phyloP scores from a whole-genome alignment of 257 asterid genomes.

The Verbena officinalis region DNA sequence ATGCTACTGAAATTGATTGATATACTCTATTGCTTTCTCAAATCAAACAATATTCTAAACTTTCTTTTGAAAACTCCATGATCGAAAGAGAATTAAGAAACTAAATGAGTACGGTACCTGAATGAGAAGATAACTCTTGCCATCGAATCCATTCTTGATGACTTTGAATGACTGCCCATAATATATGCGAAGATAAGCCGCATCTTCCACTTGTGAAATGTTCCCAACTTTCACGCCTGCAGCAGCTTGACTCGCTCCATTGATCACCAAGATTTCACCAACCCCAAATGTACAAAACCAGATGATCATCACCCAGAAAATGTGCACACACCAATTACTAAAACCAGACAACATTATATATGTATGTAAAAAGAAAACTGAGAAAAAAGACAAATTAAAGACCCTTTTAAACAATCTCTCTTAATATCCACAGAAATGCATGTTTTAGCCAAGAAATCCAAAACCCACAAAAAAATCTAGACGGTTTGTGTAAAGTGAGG shows the following conservation, averaged over 20 bases:
- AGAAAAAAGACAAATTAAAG: neutral
- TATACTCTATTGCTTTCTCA: too few relatives aligned
- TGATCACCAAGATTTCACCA: constrained; percentile 14
- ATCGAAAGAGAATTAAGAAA: neutral
- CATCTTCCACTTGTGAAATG: constrained; percentile 76
- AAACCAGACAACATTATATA: constrained; percentile 19
- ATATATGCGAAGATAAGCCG: constrained; percentile 62
- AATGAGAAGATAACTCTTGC: constrained; percentile 92
- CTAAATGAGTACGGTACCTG: constrained; percentile 45
- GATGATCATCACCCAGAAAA: constrained; percentile 28
- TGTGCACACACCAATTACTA: too few relatives aligned
- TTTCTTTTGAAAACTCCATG: too few relatives aligned
- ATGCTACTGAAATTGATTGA: too few relatives aligned
- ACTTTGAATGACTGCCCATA: constrained; percentile 95
- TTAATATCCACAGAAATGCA: neutral
- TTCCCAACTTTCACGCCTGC: constrained; percentile 60
- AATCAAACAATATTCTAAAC: too few relatives aligned
- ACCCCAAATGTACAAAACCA: constrained; percentile 27
- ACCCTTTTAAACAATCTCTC: neutral
- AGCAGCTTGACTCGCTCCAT: constrained; percentile 49
- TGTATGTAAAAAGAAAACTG: neutral
- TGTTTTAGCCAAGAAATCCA: neutral
- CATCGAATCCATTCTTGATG: constrained; percentile 91
- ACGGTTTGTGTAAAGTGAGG: too few relatives aligned
- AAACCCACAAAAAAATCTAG: neutral